A percentile compares a stretch with the other conserved stretches of the same genome.
phyloP scores from a whole-genome alignment of 345 rosid genomes.

The Brassica nigra region DNA sequence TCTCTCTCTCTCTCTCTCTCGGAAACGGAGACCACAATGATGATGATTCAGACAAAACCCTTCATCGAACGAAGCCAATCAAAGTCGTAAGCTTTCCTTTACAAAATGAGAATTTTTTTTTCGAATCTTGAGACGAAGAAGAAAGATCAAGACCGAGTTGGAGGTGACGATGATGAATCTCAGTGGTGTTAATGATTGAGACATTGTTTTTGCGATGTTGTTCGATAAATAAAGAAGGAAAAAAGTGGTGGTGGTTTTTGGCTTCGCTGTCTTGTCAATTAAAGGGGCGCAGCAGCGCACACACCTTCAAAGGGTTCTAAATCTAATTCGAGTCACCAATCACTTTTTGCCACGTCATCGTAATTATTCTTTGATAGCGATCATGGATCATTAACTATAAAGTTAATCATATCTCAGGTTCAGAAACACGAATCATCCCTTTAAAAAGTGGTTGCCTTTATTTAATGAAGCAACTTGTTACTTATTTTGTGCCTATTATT shows the following conservation, averaged over 20 bases:
- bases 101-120: neutral
- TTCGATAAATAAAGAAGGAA: neutral
- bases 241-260: neutral
- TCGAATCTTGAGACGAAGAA: neutral
- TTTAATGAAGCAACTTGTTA: too few species aligned
- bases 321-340: neutral
- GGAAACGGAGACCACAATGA: neutral
- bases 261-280: slow-evolving; percentile 2
- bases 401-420: neutral
- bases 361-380: neutral
- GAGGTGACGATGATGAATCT: neutral
- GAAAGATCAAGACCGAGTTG: neutral
- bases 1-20: neutral
- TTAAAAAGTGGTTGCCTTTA: too few species aligned
- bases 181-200: neutral
- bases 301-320: neutral
- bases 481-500: too few species aligned
- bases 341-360: neutral
- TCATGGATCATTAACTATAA: neutral
- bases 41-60: neutral
- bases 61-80: neutral
- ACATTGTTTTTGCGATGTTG: neutral
- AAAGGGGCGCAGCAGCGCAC: neutral
- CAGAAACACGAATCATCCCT: neutral
- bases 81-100: neutral